phyloP scores from a whole-genome alignment of 1,284 basidiomycete species.

The Sparassis latifolia region DNA sequence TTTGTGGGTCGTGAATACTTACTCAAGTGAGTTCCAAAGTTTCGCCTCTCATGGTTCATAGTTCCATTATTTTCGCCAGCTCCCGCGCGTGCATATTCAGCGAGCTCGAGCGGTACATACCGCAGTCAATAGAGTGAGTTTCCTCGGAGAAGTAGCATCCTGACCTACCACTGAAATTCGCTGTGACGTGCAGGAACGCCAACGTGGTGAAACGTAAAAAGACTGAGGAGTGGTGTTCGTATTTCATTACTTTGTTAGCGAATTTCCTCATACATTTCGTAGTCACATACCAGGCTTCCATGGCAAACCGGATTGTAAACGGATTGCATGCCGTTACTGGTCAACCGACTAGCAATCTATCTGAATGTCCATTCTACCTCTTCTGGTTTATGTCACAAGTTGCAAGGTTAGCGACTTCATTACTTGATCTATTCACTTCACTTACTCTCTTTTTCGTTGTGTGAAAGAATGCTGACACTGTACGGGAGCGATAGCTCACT shows the following conservation, averaged over 20 bases:
- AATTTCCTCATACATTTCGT: constrained; percentile 6
- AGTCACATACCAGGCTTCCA: constrained; percentile 59
- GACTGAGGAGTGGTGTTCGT: constrained; percentile 62
- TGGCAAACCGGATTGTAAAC: constrained; percentile 54
- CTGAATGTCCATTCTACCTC: constrained; percentile 56
- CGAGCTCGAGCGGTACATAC: constrained; percentile 61
- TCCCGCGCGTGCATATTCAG: constrained; percentile 65
- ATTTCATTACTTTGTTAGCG: constrained; percentile 1
- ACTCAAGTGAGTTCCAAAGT: constrained; percentile 53
- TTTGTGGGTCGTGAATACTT: constrained; percentile 68
- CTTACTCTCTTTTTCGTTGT: background rate
- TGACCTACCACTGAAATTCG: constrained; percentile 5
- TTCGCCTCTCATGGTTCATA: too few relatives aligned
- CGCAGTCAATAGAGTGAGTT: constrained; percentile 52
- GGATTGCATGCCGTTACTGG: constrained; percentile 61
- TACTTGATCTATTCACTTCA: background rate
- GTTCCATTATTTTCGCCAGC: constrained; percentile 28
- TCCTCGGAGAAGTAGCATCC: constrained; percentile 1
- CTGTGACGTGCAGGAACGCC: constrained; percentile 33
- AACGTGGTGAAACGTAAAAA: constrained; percentile 56
- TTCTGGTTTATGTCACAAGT: constrained; percentile 79
- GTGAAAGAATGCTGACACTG: constrained; percentile 46
- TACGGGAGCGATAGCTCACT: constrained; percentile 60
- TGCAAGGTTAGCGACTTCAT: constrained; percentile 37
- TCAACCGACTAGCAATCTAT: constrained; percentile 38